Evolutionary conservation across 106 monocot species (phyloP).

Genomic region (Dendrobium catenatum): DNA sequence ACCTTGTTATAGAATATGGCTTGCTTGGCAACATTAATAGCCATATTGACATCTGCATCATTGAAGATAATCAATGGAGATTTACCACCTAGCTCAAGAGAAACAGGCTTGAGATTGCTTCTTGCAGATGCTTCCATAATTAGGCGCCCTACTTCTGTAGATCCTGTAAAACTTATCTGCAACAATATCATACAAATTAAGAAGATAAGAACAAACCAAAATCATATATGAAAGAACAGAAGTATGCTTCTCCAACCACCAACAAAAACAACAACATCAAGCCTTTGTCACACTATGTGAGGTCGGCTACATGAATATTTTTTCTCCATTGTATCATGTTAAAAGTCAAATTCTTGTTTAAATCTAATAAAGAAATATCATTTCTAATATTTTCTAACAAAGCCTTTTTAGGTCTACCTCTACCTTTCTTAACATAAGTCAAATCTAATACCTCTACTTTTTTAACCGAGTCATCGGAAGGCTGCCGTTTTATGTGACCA

Average conservation of each 20-base stretch:
- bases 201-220: background rate
- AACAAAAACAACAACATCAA: background rate
- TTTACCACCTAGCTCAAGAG: conserved; percentile 55
- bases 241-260: background rate
- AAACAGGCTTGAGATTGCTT: conserved; percentile 48
- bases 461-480: too few relatives aligned
- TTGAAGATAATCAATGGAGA: conserved; percentile 41
- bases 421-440: too few relatives aligned
- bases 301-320: too few relatives aligned
- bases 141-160: conserved; percentile 38
- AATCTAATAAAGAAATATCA: too few relatives aligned
- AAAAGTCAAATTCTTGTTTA: too few relatives aligned
- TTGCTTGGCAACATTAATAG: conserved; percentile 17
- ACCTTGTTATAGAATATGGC: conserved; percentile 46
- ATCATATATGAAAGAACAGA: background rate
- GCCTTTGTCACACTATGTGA: too few relatives aligned
- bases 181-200: background rate
- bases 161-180: conserved; percentile 51
- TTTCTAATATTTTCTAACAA: too few relatives aligned
- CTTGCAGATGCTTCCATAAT: conserved; percentile 51
- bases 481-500: too few relatives aligned
- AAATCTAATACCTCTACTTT: too few relatives aligned
- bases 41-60: conserved; percentile 51
- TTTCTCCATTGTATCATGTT: too few relatives aligned
- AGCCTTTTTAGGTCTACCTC: too few relatives aligned